Conservation (phyloP, 1,284 basidiomycete genomes). For the Boletus mariae region DNA sequence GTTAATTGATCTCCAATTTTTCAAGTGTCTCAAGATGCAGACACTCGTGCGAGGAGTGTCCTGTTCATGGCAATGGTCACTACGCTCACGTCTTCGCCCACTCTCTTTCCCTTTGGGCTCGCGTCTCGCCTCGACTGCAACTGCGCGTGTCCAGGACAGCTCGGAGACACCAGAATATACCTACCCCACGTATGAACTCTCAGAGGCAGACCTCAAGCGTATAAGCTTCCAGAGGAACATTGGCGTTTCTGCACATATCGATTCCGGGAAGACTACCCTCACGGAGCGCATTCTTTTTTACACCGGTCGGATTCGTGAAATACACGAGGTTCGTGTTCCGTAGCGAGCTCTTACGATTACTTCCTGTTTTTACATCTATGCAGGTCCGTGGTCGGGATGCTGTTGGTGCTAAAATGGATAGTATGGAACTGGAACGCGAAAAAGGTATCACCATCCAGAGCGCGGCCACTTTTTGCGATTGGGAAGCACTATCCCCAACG, state of each 20-base stretch:
- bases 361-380: neutral
- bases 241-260: slow-evolving; percentile 89
- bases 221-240: slow-evolving; percentile 75
- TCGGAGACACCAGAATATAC: slow-evolving; percentile 13
- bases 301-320: slow-evolving; percentile 92
- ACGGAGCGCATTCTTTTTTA: slow-evolving; percentile 98
- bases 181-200: slow-evolving; percentile 44
- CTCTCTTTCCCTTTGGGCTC: slow-evolving; percentile 3
- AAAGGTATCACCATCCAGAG: slow-evolving; percentile 99
- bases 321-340: slow-evolving; percentile 80
- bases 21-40: slow-evolving; percentile 21
- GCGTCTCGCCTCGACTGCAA: slow-evolving; percentile 31
- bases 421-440: slow-evolving; percentile 98
- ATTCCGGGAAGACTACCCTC: slow-evolving; percentile 97
- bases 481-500: slow-evolving; percentile 72
- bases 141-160: slow-evolving; percentile 9
- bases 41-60: slow-evolving; percentile 24
- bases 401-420: slow-evolving; percentile 99
- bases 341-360: neutral
- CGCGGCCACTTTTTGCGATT: slow-evolving; percentile 97
- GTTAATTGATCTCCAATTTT: slow-evolving; percentile 13
- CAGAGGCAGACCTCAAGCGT: slow-evolving; percentile 53
- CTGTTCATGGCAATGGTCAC: slow-evolving; percentile 19
- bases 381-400: slow-evolving; percentile 89
- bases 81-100: slow-evolving; percentile 12